Percentiles rank a stretch among this genome's conserved stretches.
Evolutionary conservation across 805 yeast species (phyloP).

Genomic region (Candida lessepsii): DNA sequence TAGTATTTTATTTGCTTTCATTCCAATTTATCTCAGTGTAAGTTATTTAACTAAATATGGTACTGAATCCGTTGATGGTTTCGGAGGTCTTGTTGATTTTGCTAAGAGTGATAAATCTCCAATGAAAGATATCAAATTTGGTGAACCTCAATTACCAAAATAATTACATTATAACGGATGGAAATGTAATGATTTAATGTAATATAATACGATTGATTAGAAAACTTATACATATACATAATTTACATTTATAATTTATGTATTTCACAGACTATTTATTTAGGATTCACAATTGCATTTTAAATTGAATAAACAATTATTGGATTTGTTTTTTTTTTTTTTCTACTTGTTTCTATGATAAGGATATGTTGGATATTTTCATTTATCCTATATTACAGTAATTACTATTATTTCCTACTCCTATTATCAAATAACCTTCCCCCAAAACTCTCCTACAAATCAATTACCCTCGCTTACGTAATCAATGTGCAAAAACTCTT

Average conservation of each 20-base stretch:
- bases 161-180: too few species aligned
- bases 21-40: conserved; percentile 35
- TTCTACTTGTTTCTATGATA: too few species aligned
- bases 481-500: background rate
- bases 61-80: conserved; percentile 24
- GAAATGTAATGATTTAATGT: conserved; percentile 1
- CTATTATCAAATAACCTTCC: too few species aligned
- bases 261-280: background rate
- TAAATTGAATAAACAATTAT: background rate
- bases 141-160: conserved; percentile 32
- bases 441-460: too few species aligned
- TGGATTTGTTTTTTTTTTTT: background rate
- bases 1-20: conserved; percentile 34
- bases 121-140: conserved; percentile 35
- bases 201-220: background rate
- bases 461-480: background rate
- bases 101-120: conserved; percentile 41
- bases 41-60: conserved; percentile 36
- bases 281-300: conserved; percentile 1
- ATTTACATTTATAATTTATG: background rate
- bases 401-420: too few species aligned
- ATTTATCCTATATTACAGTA: too few species aligned
- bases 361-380: background rate
- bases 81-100: conserved; percentile 30
- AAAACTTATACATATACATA: background rate